Evolutionary conservation across 208 protist species (phyloP).

Genomic region (Acanthamoeba healyi): DNA sequence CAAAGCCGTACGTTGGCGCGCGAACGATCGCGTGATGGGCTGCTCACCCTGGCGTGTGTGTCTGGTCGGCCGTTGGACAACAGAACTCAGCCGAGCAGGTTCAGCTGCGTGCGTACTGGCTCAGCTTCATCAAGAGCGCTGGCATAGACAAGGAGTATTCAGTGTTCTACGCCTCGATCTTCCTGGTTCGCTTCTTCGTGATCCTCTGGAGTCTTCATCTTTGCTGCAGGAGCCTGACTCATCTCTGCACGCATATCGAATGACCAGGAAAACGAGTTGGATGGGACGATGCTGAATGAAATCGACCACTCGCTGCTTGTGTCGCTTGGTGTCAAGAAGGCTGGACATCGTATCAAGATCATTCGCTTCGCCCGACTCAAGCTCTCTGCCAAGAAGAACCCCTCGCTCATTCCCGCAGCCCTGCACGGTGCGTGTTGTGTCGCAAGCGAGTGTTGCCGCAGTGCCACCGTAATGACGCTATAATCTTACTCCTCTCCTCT

Average conservation of each 20-base stretch:
- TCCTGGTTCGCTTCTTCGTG: not conserved
- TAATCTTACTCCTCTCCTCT: not conserved
- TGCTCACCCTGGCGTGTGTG: too few species aligned
- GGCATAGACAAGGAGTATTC: slow-evolving; percentile 24
- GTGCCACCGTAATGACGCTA: not conserved
- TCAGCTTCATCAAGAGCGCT: slow-evolving; percentile 20
- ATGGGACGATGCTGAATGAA: slow-evolving; percentile 10
- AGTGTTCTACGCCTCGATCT: not conserved
- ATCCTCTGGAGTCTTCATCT: too few species aligned
- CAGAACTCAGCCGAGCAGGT: not conserved
- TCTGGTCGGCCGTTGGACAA: too few species aligned
- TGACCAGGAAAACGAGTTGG: slow-evolving; percentile 14
- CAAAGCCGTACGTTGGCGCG: not conserved
- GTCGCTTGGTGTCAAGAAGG: slow-evolving; percentile 33
- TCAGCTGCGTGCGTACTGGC: slow-evolving; percentile 9
- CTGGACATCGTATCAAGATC: not conserved
- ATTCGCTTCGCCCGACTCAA: slow-evolving; percentile 27
- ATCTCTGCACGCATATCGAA: too few species aligned
- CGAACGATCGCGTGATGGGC: too few species aligned
- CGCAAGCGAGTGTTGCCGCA: not conserved
- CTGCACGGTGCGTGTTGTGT: not conserved
- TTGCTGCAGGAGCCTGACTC: too few species aligned
- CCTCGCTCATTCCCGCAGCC: not conserved
- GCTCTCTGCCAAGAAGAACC: slow-evolving; percentile 9
- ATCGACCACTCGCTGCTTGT: slow-evolving; percentile 29